Base-by-base conservation (phyloP, 495 filamentous ascomycete genomes). In the Hypoxylon fuscum region DNA sequence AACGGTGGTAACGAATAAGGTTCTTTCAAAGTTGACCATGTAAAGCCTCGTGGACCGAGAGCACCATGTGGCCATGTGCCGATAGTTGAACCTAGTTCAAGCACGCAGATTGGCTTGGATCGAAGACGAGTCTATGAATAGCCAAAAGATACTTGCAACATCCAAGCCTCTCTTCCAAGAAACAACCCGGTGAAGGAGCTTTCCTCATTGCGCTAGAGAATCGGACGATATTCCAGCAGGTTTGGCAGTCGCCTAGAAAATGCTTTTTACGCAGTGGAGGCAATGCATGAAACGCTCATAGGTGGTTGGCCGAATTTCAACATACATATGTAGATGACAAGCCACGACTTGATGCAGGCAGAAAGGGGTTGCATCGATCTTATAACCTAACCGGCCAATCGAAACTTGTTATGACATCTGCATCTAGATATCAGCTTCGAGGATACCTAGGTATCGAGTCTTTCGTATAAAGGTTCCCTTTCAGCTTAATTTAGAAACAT, bases 401-500 rank as follows among this genome's bases (percentile, higher is more conserved):
- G 6, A 17, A 45, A 10, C 12, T 48, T 25, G 17, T 47, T 31
- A 21, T 46, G 6, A 9, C 31, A 40, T 59, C 34, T 47, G 45
- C 51, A 52, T 49, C 31, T 46, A 27, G 42, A 40, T 40, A 17
- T 56, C 46, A 45, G 46, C 25, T 41, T 42, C 14, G 32, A 52
- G 45, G 14, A 42, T 52, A 40, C 21, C 47, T 53, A 38, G 35
- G 8, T 34, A 25, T 50, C 21, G n/a, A n/a, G 14, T 37, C 45
- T 46, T 64, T 53, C 53, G 46, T 45, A 56, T 57, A 51, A 20
- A 18, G 20, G 35, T 43, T 25, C 27, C 45, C 47, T 43, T 53
- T 58, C 35, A 53, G 34, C 60, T 64, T 64, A 64, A 48, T 54
- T 43, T 57, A 57, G 60, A 63, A 63, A 57, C 32, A 25, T 38